A percentile compares a stretch with the other conserved stretches of the same genome.
These are phyloP conservation scores for Sporobolomyces pararoseus DNA, from an alignment of 768 basidiomycete species.

Conservation along the genomic window DNA sequence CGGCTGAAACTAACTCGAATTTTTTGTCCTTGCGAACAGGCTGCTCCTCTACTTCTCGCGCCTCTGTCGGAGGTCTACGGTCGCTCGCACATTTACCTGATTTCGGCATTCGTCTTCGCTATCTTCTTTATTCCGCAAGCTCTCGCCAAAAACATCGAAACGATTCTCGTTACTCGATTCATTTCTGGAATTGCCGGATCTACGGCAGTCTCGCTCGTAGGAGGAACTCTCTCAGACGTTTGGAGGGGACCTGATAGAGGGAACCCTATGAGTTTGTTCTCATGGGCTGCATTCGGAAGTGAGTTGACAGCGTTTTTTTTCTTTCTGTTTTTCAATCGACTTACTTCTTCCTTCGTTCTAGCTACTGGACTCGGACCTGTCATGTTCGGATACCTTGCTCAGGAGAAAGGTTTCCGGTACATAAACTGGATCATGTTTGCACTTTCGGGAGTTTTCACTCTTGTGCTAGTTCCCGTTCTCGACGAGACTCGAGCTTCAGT, in stretches of 20 bases:
- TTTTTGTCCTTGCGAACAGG: too few species aligned
- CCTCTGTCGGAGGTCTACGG: constrained; percentile 48
- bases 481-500: constrained; percentile 70
- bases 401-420: constrained; percentile 60
- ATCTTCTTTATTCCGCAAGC: constrained; percentile 44
- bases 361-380: constrained; percentile 65
- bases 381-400: constrained; percentile 58
- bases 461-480: constrained; percentile 59
- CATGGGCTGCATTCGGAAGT: constrained; percentile 57
- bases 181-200: constrained; percentile 49
- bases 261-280: constrained; percentile 73
- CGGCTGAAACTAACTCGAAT: too few species aligned
- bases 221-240: constrained; percentile 51
- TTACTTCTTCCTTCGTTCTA: not conserved
- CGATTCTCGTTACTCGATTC: constrained; percentile 49
- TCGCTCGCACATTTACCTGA: constrained; percentile 46
- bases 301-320: not conserved
- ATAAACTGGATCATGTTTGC: constrained; percentile 56
- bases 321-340: not conserved
- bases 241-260: constrained; percentile 47
- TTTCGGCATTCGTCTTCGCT: constrained; percentile 43
- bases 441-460: constrained; percentile 56
- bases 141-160: constrained; percentile 47
- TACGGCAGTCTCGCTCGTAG: constrained; percentile 49
- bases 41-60: constrained; percentile 47